Conservation (phyloP, 768 basidiomycete species). For the Tephrocybe rancida region DNA sequence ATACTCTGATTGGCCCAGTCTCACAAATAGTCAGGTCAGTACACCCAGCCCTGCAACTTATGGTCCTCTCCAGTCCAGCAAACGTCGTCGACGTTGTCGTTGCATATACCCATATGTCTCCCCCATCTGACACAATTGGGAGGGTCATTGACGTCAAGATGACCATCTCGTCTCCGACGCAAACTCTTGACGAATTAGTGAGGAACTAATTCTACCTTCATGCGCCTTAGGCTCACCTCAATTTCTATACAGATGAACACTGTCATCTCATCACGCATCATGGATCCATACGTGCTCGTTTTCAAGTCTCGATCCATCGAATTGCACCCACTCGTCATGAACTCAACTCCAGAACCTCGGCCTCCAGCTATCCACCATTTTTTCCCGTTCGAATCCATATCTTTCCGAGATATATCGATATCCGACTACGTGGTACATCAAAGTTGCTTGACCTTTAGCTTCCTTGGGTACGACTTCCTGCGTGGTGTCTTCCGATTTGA, state of each 20-base stretch:
- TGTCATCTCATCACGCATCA: constrained; percentile 44
- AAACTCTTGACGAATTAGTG: constrained; percentile 37
- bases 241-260: constrained; percentile 35
- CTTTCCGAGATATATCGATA: constrained; percentile 47
- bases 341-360: constrained; percentile 6
- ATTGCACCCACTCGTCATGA: constrained; percentile 33
- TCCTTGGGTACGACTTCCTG: constrained; percentile 47
- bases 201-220: constrained; percentile 11
- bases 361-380: not conserved
- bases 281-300: constrained; percentile 52
- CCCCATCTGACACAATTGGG: constrained; percentile 11
- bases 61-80: constrained; percentile 29
- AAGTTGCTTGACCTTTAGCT: constrained; percentile 25
- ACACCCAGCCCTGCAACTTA: constrained; percentile 29
- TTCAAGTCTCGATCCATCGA: constrained; percentile 56
- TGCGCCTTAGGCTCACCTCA: not conserved
- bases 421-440: constrained; percentile 29
- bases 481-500: constrained; percentile 55
- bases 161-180: constrained; percentile 14
- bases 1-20: constrained; percentile 18
- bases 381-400: constrained; percentile 25
- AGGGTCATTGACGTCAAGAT: constrained; percentile 2
- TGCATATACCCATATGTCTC: constrained; percentile 5
- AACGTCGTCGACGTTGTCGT: constrained; percentile 35
- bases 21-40: constrained; percentile 36